These are phyloP conservation scores for Phytopythium montanum DNA, from an alignment of 352 stramenopile genomes.

Conservation along the genomic window DNA sequence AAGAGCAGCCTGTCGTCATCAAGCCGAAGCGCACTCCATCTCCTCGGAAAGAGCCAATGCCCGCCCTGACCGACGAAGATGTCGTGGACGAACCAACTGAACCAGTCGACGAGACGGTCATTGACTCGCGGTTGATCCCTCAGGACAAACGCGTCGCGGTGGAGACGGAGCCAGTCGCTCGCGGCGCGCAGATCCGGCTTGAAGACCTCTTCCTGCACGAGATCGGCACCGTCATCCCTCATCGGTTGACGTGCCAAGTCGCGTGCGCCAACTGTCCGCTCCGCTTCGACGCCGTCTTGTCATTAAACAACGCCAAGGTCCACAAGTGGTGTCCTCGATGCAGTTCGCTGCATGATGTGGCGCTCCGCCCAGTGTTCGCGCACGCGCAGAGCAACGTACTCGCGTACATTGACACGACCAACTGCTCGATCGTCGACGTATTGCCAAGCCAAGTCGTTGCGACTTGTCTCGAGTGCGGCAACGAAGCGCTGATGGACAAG, in stretches of 20 bases:
- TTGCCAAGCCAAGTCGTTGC: constrained; percentile 67
- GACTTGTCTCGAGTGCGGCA: constrained; percentile 62
- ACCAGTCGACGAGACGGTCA: constrained; percentile 6
- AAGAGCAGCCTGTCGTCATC: neutral
- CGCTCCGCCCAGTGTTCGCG: constrained; percentile 62
- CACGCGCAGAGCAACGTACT: constrained; percentile 61
- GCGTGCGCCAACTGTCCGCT: constrained; percentile 74
- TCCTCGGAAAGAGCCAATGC: neutral
- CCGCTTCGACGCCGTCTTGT: constrained; percentile 58
- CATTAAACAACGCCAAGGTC: constrained; percentile 33
- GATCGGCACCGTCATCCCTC: constrained; percentile 69
- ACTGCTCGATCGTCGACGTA: constrained; percentile 69
- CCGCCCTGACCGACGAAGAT: constrained; percentile 11
- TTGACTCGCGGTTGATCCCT: constrained; percentile 51
- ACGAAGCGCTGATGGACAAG: constrained; percentile 57
- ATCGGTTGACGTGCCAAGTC: constrained; percentile 59
- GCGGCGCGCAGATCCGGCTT: constrained; percentile 51
- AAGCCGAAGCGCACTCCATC: neutral
- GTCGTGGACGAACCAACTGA: constrained; percentile 17
- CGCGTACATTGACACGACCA: constrained; percentile 68
- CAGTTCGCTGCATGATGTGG: constrained; percentile 66
- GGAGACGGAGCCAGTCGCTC: constrained; percentile 46
- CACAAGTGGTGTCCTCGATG: constrained; percentile 83
- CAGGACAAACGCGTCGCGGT: constrained; percentile 38
- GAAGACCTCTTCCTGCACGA: constrained; percentile 75